phyloP scores from a whole-genome alignment of 2,329 filamentous ascomycete species.

The Diaporthe citri region DNA sequence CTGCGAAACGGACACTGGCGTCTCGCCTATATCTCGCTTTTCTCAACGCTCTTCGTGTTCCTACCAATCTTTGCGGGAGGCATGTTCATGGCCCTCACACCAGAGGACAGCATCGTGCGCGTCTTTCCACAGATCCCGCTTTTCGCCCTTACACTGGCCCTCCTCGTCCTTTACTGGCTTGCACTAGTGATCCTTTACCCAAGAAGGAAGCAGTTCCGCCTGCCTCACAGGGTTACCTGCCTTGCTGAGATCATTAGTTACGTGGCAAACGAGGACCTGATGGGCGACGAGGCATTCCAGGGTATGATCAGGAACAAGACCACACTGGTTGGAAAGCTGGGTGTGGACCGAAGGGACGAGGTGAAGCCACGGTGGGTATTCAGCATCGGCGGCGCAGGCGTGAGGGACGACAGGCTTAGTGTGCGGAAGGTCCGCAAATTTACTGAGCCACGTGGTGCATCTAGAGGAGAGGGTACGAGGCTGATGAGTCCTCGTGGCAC shows the following conservation, averaged over 20 bases:
- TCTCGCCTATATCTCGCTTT: slow-evolving; percentile 71
- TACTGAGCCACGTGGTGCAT: slow-evolving; percentile 54
- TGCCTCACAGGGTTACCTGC: slow-evolving; percentile 80
- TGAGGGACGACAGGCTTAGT: slow-evolving; percentile 55
- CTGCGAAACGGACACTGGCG: slow-evolving; percentile 73
- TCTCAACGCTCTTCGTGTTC: slow-evolving; percentile 70
- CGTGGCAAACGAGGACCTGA: slow-evolving; percentile 78
- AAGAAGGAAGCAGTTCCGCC: slow-evolving; percentile 68
- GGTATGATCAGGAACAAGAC: slow-evolving; percentile 71
- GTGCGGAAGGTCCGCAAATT: slow-evolving; percentile 59
- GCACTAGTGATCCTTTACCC: slow-evolving; percentile 74
- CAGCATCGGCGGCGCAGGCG: slow-evolving; percentile 53
- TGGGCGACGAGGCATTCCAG: slow-evolving; percentile 80
- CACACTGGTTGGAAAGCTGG: slow-evolving; percentile 77
- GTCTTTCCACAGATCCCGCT: slow-evolving; percentile 82
- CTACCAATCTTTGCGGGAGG: slow-evolving; percentile 78
- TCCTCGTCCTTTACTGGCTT: slow-evolving; percentile 78
- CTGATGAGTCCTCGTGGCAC: slow-evolving; percentile 41
- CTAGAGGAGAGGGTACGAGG: slow-evolving; percentile 38
- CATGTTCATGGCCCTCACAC: slow-evolving; percentile 80
- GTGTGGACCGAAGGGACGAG: slow-evolving; percentile 61
- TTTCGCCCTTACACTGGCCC: slow-evolving; percentile 78
- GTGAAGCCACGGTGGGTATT: slow-evolving; percentile 67
- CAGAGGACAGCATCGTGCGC: slow-evolving; percentile 61
- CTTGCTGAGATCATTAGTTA: slow-evolving; percentile 85